Base-by-base conservation (phyloP, 495 filamentous ascomycete species). In the Talaromyces proteolyticus region DNA sequence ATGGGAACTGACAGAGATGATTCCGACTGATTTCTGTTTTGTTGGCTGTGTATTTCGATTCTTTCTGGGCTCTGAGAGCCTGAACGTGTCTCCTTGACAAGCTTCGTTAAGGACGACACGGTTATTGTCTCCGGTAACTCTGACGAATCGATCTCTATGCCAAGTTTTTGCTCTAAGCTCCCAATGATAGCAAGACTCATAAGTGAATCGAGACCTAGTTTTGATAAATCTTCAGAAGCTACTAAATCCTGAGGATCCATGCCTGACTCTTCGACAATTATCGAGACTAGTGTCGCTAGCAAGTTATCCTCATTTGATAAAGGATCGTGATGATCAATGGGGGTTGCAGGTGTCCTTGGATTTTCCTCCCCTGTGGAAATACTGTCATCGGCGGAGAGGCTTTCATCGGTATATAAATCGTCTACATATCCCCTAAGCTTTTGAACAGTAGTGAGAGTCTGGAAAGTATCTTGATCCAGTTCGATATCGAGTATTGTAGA, bases 261-360 rank as follows among this genome's bases (percentile, higher is more conserved):
- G 11, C 67, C 74, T 16, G 59, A 70, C 52, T 75, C 72, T n/a
- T 74, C 64, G 1, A 67, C 59, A 18, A 80, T 67, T 18, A 78
- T 72, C 8, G 24, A 44, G 85, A 50, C 92, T 77, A 44, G 82
- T 78, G 58, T 92, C 87, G 54, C 76, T 81, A 25, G 79, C 81
- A 44, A n/a, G 17, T 44, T 14, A 44, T 48, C 6, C 53, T 37
- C 7, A 47, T 40, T 23, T 42, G 42, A 20, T 20, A 25, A 1
- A 42, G 21, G 11, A 45, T 18, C n/a, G 18, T 20, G 34, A 10
- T 24, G 43, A 10, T 17, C 16, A 17, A 19, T 10, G 4, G 47
- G 34, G 23, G 37, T 40, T 10, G 17, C 17, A 17, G 24, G 26
- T 5, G 42, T 37, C 26, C 41, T 44, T 6, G 42, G n/a, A 18